Base-by-base conservation (phyloP, 2,329 filamentous ascomycete species). In the Penicillium rolfsii region DNA sequence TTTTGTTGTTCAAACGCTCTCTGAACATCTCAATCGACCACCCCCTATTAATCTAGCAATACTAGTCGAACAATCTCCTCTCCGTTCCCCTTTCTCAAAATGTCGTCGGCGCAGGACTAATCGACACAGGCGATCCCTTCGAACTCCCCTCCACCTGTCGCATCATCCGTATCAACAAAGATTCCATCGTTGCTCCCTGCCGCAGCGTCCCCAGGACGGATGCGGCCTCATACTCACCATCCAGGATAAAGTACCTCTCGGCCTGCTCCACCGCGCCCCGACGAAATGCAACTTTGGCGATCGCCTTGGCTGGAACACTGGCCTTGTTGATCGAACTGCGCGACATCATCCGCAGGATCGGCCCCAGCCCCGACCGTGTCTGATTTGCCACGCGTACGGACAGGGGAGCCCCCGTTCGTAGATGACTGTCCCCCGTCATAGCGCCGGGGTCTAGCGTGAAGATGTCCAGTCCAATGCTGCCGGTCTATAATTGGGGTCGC, bases 391-490 rank as follows among this genome's bases (percentile, higher is more conserved):
- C 66, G 65, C 67, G 62, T 40, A 76, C 66, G 12, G 71, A 74
- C 57, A 69, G 55, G 46, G 73, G 72, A 1, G 67, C 66, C 19
- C 65, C 60, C 5, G 62, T 66, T n/a, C 67, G 65, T 30, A 71
- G 57, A 33, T 70, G 68, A 26, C 64, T 70, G 8, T 70, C 63
- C 16, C 72, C 71, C 12, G 65, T 60, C 58, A 76, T 67, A 5
- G 63, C 68, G 22, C 74, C 74, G 5, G 73, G 75, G 58, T 76
- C 74, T 52, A 77, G 64, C 1, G 73, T 76, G 64, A 70, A 76
- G 56, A 77, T 71, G 57, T 76, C 72, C n/a, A 77, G 68, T 9
- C 72, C 64, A 40, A 77, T 76, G 59, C 72, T 73, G 2, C 65
- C 72, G 14, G 70, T 67, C 74, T 77, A 66, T 35, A 57, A 28